Percentiles rank a stretch among this genome's conserved stretches.
These are phyloP conservation scores for Metschnikowia shivogae DNA, from an alignment of 805 yeast genomes.

Conservation along the genomic window DNA sequence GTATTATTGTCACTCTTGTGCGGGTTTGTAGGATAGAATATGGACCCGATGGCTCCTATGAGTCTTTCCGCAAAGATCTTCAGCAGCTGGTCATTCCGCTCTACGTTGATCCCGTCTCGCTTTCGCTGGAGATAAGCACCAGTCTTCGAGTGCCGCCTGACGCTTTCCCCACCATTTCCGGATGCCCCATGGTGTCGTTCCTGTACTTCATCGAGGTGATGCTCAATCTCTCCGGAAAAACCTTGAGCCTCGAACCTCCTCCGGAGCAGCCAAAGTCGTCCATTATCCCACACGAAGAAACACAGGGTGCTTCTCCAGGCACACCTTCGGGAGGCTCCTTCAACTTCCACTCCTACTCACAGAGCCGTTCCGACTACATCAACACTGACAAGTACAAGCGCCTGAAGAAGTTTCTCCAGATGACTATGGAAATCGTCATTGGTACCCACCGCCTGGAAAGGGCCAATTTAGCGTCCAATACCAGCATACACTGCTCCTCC, in stretches of 20 bases:
- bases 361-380: constrained; percentile 44
- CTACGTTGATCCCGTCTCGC: constrained; percentile 65
- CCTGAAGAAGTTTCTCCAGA: constrained; percentile 71
- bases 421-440: constrained; percentile 72
- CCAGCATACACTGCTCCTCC: constrained; percentile 1
- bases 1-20: constrained; percentile 74
- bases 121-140: constrained; percentile 55
- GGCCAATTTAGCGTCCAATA: background rate
- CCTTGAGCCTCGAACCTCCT: constrained; percentile 25
- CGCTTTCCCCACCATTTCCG: constrained; percentile 77
- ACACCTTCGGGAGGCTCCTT: constrained; percentile 19
- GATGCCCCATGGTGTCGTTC: constrained; percentile 68
- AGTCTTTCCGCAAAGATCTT: constrained; percentile 79
- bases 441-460: constrained; percentile 64
- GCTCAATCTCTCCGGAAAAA: constrained; percentile 71
- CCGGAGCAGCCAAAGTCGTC: constrained; percentile 15
- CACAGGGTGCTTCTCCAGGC: constrained; percentile 10
- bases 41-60: constrained; percentile 56
- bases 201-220: constrained; percentile 82
- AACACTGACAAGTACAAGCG: constrained; percentile 79
- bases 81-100: constrained; percentile 74
- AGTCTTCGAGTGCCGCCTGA: constrained; percentile 75
- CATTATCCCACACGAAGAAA: constrained; percentile 8
- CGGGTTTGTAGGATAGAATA: constrained; percentile 66
- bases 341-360: constrained; percentile 19